Evolutionary conservation across 2,329 filamentous ascomycete species (phyloP), one percentile per base, ranked within the genome.

Genomic region (Aspergillus ustus): DNA sequence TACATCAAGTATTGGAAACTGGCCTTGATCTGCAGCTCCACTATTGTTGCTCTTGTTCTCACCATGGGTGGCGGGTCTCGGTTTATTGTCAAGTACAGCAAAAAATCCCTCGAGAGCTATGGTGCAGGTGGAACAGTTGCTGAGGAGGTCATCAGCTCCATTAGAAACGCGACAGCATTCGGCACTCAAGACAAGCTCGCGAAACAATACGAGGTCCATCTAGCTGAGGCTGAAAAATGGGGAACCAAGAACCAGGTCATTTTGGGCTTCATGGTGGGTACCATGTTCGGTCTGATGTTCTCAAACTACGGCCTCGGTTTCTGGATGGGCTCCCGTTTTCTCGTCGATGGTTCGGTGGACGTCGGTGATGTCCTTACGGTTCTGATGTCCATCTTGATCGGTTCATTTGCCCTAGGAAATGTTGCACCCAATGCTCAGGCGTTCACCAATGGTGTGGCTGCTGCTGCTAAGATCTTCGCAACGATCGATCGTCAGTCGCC

Each of bases 1-100:
- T 98, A 97, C 74, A 78, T 94, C 77, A 91, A 91, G 71, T 96
- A 91, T 77, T 97, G 94, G 91, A 97, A 95, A 77, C 82, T 98
- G 66, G 95, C 95, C 0, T 80, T 97, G 55, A 97, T 99, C 68
- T 84, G 97, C 44, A 84, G 87, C 25, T 94, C 91, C 0, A 92
- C 91, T 1, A 88, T 98, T 64, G 81, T 94, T 48, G 91, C 92
- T 2, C 87, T 98, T 53, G 77, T 92, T n/a, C 64, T 91, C 15
- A 84, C 90, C 66, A 95, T 96, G 88, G 91, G 89, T 49, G 80
- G 82, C 54, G 88, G 90, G 15, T 91, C 90, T 4, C 81, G 79
- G 2, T 91, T 92, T 70, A 90, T 97, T 69, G 82, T 96, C 73
- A 92, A 89, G 74, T 94, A 86, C 77, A 93, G 89, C 78, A 94